Percentiles rank a stretch among this genome's conserved stretches.
Evolutionary conservation across 768 basidiomycete species (phyloP).

Genomic region (Gloeopeniophorella convolvens): DNA sequence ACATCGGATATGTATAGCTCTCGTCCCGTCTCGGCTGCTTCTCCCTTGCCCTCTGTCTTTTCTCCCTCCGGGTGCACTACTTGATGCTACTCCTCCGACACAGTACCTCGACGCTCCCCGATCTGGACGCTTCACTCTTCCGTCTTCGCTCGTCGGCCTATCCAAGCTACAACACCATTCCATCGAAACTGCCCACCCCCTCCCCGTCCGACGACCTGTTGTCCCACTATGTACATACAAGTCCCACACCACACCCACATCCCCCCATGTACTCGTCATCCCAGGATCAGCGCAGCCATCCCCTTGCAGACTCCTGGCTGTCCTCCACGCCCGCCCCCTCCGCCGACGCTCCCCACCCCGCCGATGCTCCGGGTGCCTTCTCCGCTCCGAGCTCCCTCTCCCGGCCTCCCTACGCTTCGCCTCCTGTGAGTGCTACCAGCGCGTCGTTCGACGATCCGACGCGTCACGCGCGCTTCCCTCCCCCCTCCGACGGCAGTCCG

Average conservation of each 20-base stretch:
- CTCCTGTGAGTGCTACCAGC: neutral
- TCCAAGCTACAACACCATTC: constrained; percentile 20
- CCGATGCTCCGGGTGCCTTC: neutral
- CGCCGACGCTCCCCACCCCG: constrained; percentile 10
- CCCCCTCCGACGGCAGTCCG: constrained; percentile 2
- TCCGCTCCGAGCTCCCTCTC: neutral
- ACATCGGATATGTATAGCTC: constrained; percentile 19
- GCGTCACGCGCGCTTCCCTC: constrained; percentile 14
- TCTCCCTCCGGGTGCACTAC: constrained; percentile 16
- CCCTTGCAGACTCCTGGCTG: constrained; percentile 13
- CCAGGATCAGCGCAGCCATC: constrained; percentile 14
- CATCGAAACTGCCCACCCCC: constrained; percentile 12
- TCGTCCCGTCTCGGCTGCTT: constrained; percentile 19
- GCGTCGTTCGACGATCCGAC: neutral
- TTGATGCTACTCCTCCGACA: constrained; percentile 18
- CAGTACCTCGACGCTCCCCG: constrained; percentile 14
- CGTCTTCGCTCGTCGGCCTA: constrained; percentile 16
- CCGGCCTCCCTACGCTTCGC: neutral
- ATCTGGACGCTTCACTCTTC: constrained; percentile 16
- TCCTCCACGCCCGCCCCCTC: neutral
- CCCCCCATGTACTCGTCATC: constrained; percentile 14
- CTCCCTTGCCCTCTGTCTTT: constrained; percentile 20
- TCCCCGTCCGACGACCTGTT: constrained; percentile 16
- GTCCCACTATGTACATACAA: constrained; percentile 18
- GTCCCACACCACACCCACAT: constrained; percentile 8